Evolutionary conservation across 164 flowering plant genomes (phyloP), one percentile per base, ranked within the genome.

Genomic region (Warburgia ugandensis): DNA sequence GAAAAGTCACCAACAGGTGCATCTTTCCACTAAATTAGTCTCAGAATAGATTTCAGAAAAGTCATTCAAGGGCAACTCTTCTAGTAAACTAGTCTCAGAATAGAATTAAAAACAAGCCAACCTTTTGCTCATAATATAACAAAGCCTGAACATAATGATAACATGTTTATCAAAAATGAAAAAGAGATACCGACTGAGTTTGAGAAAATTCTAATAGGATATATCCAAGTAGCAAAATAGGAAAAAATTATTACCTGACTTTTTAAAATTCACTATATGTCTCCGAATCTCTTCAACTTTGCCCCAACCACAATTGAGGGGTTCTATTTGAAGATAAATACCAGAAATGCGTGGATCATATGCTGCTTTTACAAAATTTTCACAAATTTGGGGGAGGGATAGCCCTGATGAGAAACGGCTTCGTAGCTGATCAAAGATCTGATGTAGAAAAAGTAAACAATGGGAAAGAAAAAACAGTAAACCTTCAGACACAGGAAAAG

Each of bases 301-400:
- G 28, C 79, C 98, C 96, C 98, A 91, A 17, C 98, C 98, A 63
- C 95, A 87, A 50, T 56, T 70, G 62, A 91, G 66, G 6, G 81
- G 68, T 29, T 85, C 96, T 56, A 91, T 77, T 43, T 91, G 98
- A 57, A 91, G 83, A 72, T 87, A 91, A 26, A 87, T 56, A 27
- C 96, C 98, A 46, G 88, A 58, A 26, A 87, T 68, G 22, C 98
- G 87, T 61, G 98, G 90, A 76, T 91, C 98, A 70, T 85, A 80
- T 1, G 90, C 88, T 30, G 98, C 98, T 68, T 91, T 91, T 47
- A 63, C 54, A 16, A 91, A 73, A 62, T 91, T 91, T 54, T 87
- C 95, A 62, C 96, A 91, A 42, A 91, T 74, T 67, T 91, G 90
- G 52, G 98, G 98, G 19, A 91, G 73, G 36, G 95, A 91, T 28